Evolutionary conservation across 176 grass and related monocot genomes (phyloP), one percentile per base, ranked within the genome.

Genomic region (Dactylis glomerata): DNA sequence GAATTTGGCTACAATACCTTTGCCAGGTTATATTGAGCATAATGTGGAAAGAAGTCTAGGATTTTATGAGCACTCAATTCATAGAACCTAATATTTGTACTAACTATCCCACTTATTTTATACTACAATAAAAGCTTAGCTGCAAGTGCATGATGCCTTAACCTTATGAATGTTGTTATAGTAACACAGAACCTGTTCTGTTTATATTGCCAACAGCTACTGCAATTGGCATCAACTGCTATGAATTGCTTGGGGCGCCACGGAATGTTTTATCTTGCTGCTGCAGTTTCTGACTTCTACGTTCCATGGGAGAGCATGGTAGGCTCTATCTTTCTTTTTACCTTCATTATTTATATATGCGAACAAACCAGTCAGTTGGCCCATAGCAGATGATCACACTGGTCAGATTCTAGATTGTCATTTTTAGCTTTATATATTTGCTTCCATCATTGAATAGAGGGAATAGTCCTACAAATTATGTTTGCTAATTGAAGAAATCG

Each of bases 241-340:
- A 92, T 93, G 83, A 91, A 75, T 84, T 90, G 59, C 81, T 86
- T 94, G 81, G 85, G 67, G 24, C 74, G 24, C 34, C 86, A 44
- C 23, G 92, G 86, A 52, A 94, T 97, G 90, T 91, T 97, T 81
- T 92, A 90, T 81, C 78, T 91, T 86, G 92, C 92, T 28, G 95
- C 95, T 73, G 95, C 95, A 47, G 95, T 97, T 50, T 97, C 95
- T 16, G 95, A 97, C 76, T 97, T 97, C 72, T 97, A 97, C 59
- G 92, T 97, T 89, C 95, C 95, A 45, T 97, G 95, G 92, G 95
- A 95, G 79, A 91, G 82, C 76, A 95, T 97, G 95, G 92, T 97
- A 90, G 3, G 88, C 36, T 89, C 37, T 76, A 14, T 56, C 30
- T 62, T 77, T 51, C 6, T 33, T 68, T 69, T 22, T 51, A 28